Base-by-base conservation (phyloP, 2,329 filamentous ascomycete species). In the Ophiocordyceps camponoti-saundersi region DNA sequence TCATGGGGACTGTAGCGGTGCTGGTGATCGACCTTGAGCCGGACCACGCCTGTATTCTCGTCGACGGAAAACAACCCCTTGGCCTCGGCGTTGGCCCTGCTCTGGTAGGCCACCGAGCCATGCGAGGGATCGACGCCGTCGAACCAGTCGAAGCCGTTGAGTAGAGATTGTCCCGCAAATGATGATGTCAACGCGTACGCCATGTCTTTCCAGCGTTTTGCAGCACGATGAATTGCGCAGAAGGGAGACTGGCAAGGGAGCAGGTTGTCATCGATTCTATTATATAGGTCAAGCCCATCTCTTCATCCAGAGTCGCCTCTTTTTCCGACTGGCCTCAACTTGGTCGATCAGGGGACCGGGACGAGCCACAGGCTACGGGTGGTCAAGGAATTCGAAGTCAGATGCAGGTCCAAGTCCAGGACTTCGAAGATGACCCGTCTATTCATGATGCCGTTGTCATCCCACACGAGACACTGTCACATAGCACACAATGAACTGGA, bases 91-190 rank as follows among this genome's bases (percentile, higher is more conserved):
- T 64, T 59, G n/a, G 56, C 51, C 45, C 61, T 61, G 49, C 54
- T 66, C 48, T 72, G 66, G 42, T 73, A 87, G 58, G 70, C 63
- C 23, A 87, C 82, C 55, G 74, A 85, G 42, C 82, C 83, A 51
- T 79, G 62, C 12, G 76, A 85, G 1, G 75, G 79, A 54, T 88
- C 82, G 5, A 52, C 45, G 2, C 63, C 65, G 16, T 68, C 66
- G 49, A 69, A 66, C 59, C 73, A 77, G 51, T 62, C 65, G 57
- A 77, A 77, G 48, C 63, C 63, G 42, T 59, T 62, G 48, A 74
- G 60, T 44, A 73, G 61, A 46, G 65, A 62, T 44, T 64, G 59
- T 42, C 66, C 65, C 20, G 60, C 59, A 47, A 69, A 73, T 21
- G 63, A 70, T 48, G 59, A 62, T 12, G 59, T 56, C 44, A 73